Percentiles rank a stretch among this genome's conserved stretches.
phyloP scores from a whole-genome alignment of 1,139 yeast species.

The Kurtzmaniella quercitrusa region DNA sequence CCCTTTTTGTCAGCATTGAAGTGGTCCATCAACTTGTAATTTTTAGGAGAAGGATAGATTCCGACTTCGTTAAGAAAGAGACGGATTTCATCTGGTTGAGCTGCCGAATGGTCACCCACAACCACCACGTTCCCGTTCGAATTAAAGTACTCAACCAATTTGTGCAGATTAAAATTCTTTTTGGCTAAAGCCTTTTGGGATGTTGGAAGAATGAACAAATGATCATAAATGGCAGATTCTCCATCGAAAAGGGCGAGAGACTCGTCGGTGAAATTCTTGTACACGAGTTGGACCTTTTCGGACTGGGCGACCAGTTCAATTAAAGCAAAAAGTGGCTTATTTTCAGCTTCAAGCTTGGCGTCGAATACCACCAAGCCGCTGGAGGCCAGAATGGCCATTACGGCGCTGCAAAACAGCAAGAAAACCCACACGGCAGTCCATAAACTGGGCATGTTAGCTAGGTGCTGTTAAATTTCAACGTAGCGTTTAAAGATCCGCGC shows the following conservation, averaged over 20 bases:
- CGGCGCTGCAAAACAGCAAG: background rate
- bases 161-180: conserved; percentile 26
- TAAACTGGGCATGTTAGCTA: background rate
- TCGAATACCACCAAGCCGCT: conserved; percentile 33
- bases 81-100: conserved; percentile 63
- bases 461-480: conserved; percentile 2
- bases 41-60: conserved; percentile 78
- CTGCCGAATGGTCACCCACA: conserved; percentile 41
- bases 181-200: conserved; percentile 34
- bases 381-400: conserved; percentile 5
- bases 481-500: background rate
- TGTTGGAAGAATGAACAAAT: conserved; percentile 38
- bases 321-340: conserved; percentile 9
- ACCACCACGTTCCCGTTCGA: conserved; percentile 73
- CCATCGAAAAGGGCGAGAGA: conserved; percentile 23
- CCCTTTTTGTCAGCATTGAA: conserved; percentile 35
- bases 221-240: conserved; percentile 25
- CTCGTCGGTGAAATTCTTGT: conserved; percentile 24
- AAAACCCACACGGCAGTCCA: background rate
- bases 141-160: conserved; percentile 48
- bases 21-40: conserved; percentile 63
- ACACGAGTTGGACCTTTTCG: conserved; percentile 18
- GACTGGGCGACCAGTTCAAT: conserved; percentile 15
- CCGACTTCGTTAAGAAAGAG: conserved; percentile 76
- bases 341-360: conserved; percentile 21